Base-by-base conservation (phyloP, 192 early-diverging fungal species). In the Helicostylum pulchrum region DNA sequence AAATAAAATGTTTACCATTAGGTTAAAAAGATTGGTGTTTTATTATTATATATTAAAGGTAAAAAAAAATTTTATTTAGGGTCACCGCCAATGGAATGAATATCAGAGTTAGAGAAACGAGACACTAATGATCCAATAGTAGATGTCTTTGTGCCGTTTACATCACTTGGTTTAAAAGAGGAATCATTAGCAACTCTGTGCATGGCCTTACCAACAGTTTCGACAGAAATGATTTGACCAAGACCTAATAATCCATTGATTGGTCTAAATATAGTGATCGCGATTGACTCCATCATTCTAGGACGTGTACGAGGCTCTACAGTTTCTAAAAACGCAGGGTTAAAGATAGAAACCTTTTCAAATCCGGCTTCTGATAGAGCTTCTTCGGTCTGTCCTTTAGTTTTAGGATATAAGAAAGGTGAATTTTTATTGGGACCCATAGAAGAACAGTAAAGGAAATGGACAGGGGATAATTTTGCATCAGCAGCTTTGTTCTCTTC, bases 331-430 rank as follows among this genome's bases (percentile, higher is more conserved):
- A 77, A 70, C 0, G 66, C 75, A 12, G 90, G 91, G 5, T 78
- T 82, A 63, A 92, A 87, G 39, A 92, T 82, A 6, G 80, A 78
- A 4, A 83, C 80, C 19, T 77, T 78, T 45, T 79, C 73, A 64
- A 94, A 92, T 0, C 83, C 84, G 65, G 85, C 68, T 43, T 75
- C 69, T 46, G 69, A 68, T 26, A 94, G 59, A 30, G 80, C 83
- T 12, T 86, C 70, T 65, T 94, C 90, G 0, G 88, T 90, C 72
- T 91, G 76, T 51, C 89, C 89, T 74, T 95, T 95, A n/a, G 84
- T 81, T 63, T 77, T 80, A 19, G 72, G 63, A 62, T 93, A 95
- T 44, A 95, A 71, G 23, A 92, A 82, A 39, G 59, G 62, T 5
- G 88, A 89, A 53, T 73, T 68, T 21, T 78, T 67, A 65, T 87